Evolutionary conservation across 805 yeast genomes (phyloP).

Genomic region (Diddensiella transvaalensis): DNA sequence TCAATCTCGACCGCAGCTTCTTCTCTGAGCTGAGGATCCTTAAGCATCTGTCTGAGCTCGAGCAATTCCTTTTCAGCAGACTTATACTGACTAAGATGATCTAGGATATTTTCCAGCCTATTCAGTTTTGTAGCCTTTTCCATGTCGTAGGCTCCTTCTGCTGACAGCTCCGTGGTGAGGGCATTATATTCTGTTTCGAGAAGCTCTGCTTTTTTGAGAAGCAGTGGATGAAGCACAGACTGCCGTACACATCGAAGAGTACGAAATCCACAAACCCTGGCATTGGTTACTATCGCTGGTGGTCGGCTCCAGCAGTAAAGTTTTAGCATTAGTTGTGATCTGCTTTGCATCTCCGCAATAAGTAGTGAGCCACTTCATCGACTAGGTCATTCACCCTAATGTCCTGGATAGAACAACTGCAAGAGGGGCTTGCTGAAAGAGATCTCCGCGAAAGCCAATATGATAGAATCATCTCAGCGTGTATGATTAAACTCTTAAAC

Average conservation of each 20-base stretch:
- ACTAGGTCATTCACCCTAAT: too few relatives aligned
- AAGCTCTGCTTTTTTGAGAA: constrained; percentile 45
- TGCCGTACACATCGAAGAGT: background rate
- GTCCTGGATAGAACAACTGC: constrained; percentile 13
- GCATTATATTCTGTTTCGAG: constrained; percentile 40
- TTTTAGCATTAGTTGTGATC: too few relatives aligned
- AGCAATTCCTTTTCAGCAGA: constrained; percentile 30
- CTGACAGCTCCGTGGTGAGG: constrained; percentile 44
- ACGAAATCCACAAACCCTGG: too few relatives aligned
- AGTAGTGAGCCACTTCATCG: too few relatives aligned
- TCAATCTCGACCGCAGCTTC: constrained; percentile 65
- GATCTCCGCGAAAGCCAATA: constrained; percentile 22
- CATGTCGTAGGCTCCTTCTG: constrained; percentile 39
- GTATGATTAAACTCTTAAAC: constrained; percentile 8
- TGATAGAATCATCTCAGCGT: constrained; percentile 21
- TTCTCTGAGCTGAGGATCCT: constrained; percentile 46
- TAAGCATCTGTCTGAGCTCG: constrained; percentile 44
- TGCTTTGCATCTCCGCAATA: too few relatives aligned
- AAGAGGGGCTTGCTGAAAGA: constrained; percentile 17
- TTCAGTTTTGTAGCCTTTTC: constrained; percentile 49
- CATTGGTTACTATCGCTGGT: too few relatives aligned
- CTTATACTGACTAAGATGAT: constrained; percentile 39
- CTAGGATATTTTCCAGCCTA: constrained; percentile 43
- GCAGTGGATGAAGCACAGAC: constrained; percentile 44
- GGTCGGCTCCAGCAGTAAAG: too few relatives aligned